A percentile compares a stretch with the other conserved stretches of the same genome.
phyloP scores from a whole-genome alignment of 306 rosid genomes.

The Rosa lucieae region DNA sequence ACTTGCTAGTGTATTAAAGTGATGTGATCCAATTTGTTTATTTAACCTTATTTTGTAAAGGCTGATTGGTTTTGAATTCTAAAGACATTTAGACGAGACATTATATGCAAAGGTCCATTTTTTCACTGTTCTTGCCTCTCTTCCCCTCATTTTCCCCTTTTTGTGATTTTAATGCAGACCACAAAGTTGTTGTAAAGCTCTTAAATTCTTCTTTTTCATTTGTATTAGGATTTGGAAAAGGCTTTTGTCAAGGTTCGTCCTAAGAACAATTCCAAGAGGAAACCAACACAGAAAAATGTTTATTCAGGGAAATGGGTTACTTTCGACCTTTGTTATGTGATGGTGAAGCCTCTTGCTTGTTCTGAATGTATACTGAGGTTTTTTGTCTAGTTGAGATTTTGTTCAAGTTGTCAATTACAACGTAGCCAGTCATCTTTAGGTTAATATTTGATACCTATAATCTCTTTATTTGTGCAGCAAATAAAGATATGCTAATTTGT shows the following conservation, averaged over 20 bases:
- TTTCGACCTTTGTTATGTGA: not conserved
- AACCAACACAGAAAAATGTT: slow-evolving; percentile 46
- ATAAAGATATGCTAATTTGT: too few relatives aligned
- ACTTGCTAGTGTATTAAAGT: not conserved
- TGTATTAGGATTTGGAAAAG: slow-evolving; percentile 66
- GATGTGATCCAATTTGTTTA: not conserved
- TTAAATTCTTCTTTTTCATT: slow-evolving; percentile 15
- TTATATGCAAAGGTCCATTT: not conserved
- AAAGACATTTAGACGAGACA: not conserved
- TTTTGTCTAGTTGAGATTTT: not conserved
- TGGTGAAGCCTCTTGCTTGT: not conserved
- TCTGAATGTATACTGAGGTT: not conserved
- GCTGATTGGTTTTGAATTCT: not conserved
- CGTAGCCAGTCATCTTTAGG: too few relatives aligned
- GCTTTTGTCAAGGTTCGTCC: slow-evolving; percentile 84
- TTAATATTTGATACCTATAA: not conserved
- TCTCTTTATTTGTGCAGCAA: not conserved
- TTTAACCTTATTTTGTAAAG: not conserved
- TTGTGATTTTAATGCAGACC: not conserved
- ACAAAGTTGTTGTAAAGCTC: not conserved
- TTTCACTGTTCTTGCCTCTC: not conserved
- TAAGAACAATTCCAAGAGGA: slow-evolving; percentile 75
- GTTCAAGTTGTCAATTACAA: not conserved
- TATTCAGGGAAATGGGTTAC: slow-evolving; percentile 12
- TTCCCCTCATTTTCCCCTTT: not conserved